Percentiles rank a stretch among this genome's conserved stretches.
Conservation (phyloP, 371 early-diverging fungal species). For the Quaeritorhiza haematococci region DNA sequence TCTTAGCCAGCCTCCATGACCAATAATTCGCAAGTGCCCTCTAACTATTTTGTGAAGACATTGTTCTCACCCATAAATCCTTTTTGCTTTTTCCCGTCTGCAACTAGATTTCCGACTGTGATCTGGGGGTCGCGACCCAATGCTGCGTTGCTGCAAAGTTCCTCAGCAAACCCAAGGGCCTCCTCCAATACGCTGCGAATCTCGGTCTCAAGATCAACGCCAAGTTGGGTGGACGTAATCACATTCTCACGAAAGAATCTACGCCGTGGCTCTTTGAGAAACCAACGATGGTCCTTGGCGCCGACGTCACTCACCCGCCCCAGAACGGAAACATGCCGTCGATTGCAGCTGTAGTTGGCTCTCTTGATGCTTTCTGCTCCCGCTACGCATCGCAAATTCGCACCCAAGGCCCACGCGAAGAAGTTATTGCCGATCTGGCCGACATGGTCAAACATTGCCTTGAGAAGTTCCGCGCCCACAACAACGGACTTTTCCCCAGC, state of each 20-base stretch:
- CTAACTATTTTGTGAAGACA: too few relatives aligned
- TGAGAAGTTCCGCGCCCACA: conserved; percentile 27
- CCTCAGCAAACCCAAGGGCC: too few relatives aligned
- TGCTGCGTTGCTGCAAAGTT: too few relatives aligned
- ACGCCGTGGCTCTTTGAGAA: background rate
- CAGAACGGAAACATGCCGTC: conserved; percentile 20
- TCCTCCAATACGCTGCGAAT: conserved; percentile 38
- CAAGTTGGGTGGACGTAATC: conserved; percentile 55
- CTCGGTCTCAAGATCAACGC: conserved; percentile 47
- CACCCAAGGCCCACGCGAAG: conserved; percentile 38
- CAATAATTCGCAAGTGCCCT: too few relatives aligned
- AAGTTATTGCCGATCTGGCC: conserved; percentile 50
- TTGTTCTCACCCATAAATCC: too few relatives aligned
- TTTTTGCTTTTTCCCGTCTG: too few relatives aligned
- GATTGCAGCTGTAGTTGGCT: conserved; percentile 35
- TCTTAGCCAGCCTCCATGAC: too few relatives aligned
- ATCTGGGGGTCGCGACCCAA: conserved; percentile 74
- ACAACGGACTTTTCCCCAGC: conserved; percentile 19
- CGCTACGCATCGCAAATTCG: conserved; percentile 26
- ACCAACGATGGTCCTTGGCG: conserved; percentile 51
- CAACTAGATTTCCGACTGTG: too few relatives aligned
- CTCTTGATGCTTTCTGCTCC: conserved; percentile 24
- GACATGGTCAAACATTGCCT: conserved; percentile 44
- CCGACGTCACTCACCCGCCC: conserved; percentile 57
- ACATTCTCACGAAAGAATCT: conserved; percentile 10